These are phyloP conservation scores for Eremothecium cymbalariae DNA, from an alignment of 1,139 yeast species.

Conservation along the genomic window DNA sequence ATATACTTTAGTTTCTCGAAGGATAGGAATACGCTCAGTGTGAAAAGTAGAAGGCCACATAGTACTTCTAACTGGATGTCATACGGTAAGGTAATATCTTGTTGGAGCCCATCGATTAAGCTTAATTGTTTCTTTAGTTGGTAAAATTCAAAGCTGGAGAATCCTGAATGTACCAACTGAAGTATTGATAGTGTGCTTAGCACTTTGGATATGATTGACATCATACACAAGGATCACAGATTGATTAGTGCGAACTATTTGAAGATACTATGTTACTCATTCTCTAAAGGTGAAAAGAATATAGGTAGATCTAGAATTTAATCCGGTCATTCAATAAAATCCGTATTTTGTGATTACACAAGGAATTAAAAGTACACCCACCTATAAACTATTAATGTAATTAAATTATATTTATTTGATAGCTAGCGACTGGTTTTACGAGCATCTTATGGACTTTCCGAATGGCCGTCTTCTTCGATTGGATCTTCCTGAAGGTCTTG, in stretches of 20 bases:
- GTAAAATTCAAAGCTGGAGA: conserved; percentile 30
- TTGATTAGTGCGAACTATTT: no score
- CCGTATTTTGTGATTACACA: no score
- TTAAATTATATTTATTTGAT: no score
- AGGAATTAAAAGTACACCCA: no score
- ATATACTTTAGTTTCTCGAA: conserved; percentile 21
- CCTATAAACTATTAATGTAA: no score
- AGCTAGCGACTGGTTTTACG: no score
- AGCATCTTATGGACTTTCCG: no score
- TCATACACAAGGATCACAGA: no score
- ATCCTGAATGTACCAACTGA: conserved; percentile 29
- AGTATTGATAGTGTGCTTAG: conserved; percentile 18
- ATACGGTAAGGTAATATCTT: conserved; percentile 17
- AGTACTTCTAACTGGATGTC: conserved; percentile 28
- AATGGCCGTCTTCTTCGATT: conserved; percentile 5
- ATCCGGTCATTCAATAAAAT: no score
- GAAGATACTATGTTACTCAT: no score
- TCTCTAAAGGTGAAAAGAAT: no score
- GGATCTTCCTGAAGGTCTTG: conserved; percentile 5
- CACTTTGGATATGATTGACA: conserved; percentile 19
- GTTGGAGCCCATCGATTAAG: conserved; percentile 3
- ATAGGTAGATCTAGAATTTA: no score
- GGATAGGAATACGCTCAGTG: conserved; percentile 22
- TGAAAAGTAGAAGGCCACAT: conserved; percentile 20
- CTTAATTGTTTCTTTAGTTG: conserved; percentile 19